Evolutionary conservation across 1,139 yeast species (phyloP), one percentile per base, ranked within the genome.

Genomic region (Saccharomyces hybrid): DNA sequence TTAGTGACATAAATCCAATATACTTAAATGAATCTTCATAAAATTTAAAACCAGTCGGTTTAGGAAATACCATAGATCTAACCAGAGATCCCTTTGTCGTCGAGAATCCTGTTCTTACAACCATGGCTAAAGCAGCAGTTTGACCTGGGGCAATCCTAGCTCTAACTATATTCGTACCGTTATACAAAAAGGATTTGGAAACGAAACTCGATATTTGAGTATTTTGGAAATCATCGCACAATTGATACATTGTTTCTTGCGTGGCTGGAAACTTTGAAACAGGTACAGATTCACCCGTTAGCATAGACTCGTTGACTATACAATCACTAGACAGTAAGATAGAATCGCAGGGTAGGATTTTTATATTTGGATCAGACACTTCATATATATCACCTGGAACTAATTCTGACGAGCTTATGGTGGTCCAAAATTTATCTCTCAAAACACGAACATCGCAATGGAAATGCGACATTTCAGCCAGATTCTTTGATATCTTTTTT

Each of bases 271-370:
- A 60, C 68, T 93, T 93, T 0, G 96, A 81, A 2, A 93, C 96
- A 0, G 99, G 99, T 1, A 93, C 98, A 56, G 97, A 89, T 69
- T 93, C 99, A 46, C 99, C 99, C 0, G 98, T 93, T 32, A 91
- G 78, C 96, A 91, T 91, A 9, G 96, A 87, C 68, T 91, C 98
- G 70, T 93, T 93, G 16, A 91, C 86, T 55, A 93, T 89, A 70
- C 96, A 88, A 67, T 90, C 98, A 53, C 99, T 99, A 49, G 91
- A 83, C 27, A 91, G 73, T 51, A 93, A 75, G 16, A 95, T 72
- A 1, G 96, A 87, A 71, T 95, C 99, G 68, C 97, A 90, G 0
- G 99, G 99, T 53, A 91, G 77, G 0, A 79, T 65, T 3, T 75
- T 64, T 57, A 93, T 74, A 0, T 87, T 80, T 0, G 98, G 96